Base-by-base conservation (phyloP, 1,284 basidiomycete genomes). In the Rhizoctonia solani region DNA sequence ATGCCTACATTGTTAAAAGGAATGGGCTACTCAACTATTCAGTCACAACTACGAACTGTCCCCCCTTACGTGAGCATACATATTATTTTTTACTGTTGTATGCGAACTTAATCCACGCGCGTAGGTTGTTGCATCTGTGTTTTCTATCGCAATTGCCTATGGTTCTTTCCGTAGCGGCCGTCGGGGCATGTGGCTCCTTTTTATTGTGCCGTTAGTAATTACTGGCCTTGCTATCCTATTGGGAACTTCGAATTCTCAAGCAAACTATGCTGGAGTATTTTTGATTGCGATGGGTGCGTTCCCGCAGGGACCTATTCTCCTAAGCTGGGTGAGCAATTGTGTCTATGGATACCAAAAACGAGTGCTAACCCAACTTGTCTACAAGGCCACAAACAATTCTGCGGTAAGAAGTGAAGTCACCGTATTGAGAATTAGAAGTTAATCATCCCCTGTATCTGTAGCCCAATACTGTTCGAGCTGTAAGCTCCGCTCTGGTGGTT, bases 1-100 rank as follows among this genome's bases (percentile, higher is more conserved):
- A 69, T 74, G 41, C 75, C 75, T 3, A 73, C 70, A 19, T 58
- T 71, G 25, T 46, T 71, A 32, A 54, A 56, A 52, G 70, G 70
- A 4, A 71, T 71, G 70, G 70, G 70, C 29, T 71, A 71, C 47
- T 61, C 58, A 9, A 46, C 67, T 1, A 71, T 71, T 56, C 67
- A 71, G 32, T 68, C 70, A 9, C 70, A 71, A 41, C 56, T 71
- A 19, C 67, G 49, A 16, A 67, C 69, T 16, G 70, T 71, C 4
- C 70, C 70, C 2, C 70, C 70, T 21, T 71, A 71, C 50, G 69
- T 71, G 13, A 46, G 66, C 65, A 8, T 19, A 16, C 25, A 25
- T 32, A 16, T 23, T 0, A 6, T 3, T 66, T 29, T 19, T 13
- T 16, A 11, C 9, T 25, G 16, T 21, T 53, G 16, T 32, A 23